Percentiles rank a stretch among this genome's conserved stretches.
Evolutionary conservation across 345 rosid species (phyloP).

Genomic region (Corymbia maculata): DNA sequence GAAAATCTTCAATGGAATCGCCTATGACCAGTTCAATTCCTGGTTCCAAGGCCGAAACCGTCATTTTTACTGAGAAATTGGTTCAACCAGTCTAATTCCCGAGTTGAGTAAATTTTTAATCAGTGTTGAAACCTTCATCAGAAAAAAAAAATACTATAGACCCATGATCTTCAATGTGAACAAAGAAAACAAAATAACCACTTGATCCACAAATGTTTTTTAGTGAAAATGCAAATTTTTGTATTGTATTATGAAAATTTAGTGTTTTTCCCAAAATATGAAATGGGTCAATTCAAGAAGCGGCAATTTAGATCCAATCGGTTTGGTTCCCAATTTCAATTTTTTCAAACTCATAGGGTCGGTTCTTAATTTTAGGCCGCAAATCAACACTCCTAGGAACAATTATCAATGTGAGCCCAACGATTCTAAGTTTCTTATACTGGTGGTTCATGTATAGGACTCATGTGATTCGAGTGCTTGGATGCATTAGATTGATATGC

Average conservation of each 20-base stretch:
- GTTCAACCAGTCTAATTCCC: neutral
- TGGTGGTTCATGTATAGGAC: neutral
- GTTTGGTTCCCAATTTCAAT: neutral
- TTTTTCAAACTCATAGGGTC: neutral
- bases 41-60: neutral
- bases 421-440: neutral
- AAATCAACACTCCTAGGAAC: neutral
- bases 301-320: neutral
- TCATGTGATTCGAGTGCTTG: neutral
- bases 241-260: neutral
- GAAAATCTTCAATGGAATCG: no score
- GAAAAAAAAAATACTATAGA: neutral
- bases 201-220: neutral
- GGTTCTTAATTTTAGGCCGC: neutral
- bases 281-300: neutral
- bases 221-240: neutral
- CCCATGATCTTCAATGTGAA: neutral
- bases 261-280: neutral
- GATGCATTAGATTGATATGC: neutral
- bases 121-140: neutral
- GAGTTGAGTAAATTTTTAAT: neutral
- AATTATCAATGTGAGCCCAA: neutral
- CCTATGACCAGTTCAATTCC: neutral
- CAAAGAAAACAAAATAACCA: neutral
- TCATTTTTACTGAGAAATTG: neutral